Percentiles rank a stretch among this genome's conserved stretches.
These are phyloP conservation scores for Pulveroboletus sp. DNA, from an alignment of 768 basidiomycete genomes.

Conservation along the genomic window DNA sequence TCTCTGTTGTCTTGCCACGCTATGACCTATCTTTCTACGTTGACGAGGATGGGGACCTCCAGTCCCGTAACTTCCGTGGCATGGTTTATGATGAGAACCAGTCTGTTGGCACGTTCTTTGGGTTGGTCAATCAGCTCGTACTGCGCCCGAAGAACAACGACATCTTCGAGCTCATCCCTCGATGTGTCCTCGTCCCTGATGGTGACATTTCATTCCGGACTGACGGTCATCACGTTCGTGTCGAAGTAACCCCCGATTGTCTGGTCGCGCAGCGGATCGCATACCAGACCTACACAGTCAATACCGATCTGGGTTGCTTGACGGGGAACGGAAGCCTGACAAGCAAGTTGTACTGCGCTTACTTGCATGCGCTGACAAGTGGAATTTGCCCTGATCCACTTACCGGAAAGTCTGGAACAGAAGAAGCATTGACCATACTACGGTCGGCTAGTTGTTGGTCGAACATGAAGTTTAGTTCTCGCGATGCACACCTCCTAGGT, in stretches of 20 bases:
- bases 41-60: slow-evolving; percentile 28
- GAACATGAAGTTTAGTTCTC: slow-evolving; percentile 31
- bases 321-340: slow-evolving; percentile 16
- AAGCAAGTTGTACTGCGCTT: slow-evolving; percentile 33
- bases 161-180: not conserved
- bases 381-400: slow-evolving; percentile 41
- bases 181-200: slow-evolving; percentile 12
- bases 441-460: slow-evolving; percentile 35
- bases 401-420: slow-evolving; percentile 38
- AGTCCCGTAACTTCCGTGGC: slow-evolving; percentile 37
- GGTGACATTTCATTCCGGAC: not conserved
- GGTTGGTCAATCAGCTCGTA: slow-evolving; percentile 37
- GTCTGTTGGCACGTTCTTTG: slow-evolving; percentile 41
- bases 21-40: slow-evolving; percentile 39
- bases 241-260: not conserved
- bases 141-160: slow-evolving; percentile 26
- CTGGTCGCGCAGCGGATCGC: not conserved
- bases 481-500: slow-evolving; percentile 29
- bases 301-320: slow-evolving; percentile 27
- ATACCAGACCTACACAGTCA: not conserved
- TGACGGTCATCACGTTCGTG: slow-evolving; percentile 4
- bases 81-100: slow-evolving; percentile 41
- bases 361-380: slow-evolving; percentile 42
- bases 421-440: slow-evolving; percentile 39
- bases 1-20: slow-evolving; percentile 37